phyloP scores from a whole-genome alignment of 257 asterid genomes.

The Fraxinus quadrangulata region DNA sequence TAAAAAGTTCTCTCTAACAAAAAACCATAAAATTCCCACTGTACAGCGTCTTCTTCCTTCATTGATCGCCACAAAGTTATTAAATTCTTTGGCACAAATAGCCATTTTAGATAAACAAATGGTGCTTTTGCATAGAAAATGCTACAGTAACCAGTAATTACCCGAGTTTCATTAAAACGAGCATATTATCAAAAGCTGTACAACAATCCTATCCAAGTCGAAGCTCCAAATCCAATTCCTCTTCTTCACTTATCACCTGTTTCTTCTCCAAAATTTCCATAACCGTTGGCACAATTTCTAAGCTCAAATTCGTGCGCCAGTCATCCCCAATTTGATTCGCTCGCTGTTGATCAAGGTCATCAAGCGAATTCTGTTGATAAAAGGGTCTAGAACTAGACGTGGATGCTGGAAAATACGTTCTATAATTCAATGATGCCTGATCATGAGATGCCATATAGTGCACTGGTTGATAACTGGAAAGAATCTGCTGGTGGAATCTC shows the following conservation, averaged over 20 bases:
- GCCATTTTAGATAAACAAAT: not conserved
- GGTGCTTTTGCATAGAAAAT: not conserved
- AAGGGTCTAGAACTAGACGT: slow-evolving; percentile 20
- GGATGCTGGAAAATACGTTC: slow-evolving; percentile 30
- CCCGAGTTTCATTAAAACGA: not conserved
- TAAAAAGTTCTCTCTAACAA: not conserved
- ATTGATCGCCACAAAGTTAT: not conserved
- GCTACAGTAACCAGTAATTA: not conserved
- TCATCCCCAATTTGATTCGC: slow-evolving; percentile 28
- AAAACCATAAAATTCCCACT: not conserved
- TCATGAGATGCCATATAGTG: slow-evolving; percentile 7
- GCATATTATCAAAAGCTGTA: not conserved
- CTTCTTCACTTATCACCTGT: slow-evolving; percentile 33
- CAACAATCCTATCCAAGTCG: slow-evolving; percentile 56
- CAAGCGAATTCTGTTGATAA: slow-evolving; percentile 3
- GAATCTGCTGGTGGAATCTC: slow-evolving; percentile 23
- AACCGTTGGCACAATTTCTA: slow-evolving; percentile 30
- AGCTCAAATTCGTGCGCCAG: slow-evolving; percentile 48
- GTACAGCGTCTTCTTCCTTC: not conserved
- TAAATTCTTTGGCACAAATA: not conserved
- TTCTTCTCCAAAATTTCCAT: slow-evolving; percentile 26
- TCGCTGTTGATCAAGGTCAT: slow-evolving; percentile 6
- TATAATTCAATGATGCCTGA: slow-evolving; percentile 12
- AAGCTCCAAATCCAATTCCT: slow-evolving; percentile 83
- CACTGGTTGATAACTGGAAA: not conserved